A percentile compares a stretch with the other conserved stretches of the same genome.
These are phyloP conservation scores for Glutinoglossum americanum DNA, from an alignment of 495 filamentous ascomycete species.

Conservation along the genomic window DNA sequence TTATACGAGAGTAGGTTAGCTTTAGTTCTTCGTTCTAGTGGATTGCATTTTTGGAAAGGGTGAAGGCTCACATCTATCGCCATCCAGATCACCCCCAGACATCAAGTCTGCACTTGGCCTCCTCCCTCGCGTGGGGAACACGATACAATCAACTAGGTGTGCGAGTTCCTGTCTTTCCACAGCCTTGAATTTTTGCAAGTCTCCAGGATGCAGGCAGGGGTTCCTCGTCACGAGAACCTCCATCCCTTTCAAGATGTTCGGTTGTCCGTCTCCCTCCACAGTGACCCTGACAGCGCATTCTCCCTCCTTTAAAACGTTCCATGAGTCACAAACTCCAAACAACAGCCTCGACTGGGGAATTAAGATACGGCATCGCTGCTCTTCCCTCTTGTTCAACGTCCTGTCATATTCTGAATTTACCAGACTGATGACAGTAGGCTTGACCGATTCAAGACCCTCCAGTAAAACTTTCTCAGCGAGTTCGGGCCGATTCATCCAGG, in stretches of 20 bases:
- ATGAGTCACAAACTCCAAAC: conserved; percentile 28
- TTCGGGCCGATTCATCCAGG: not conserved
- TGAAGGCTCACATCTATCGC: conserved; percentile 30
- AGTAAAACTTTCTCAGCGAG: not conserved
- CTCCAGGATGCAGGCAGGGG: conserved; percentile 30
- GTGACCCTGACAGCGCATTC: not conserved
- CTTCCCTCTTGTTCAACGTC: conserved; percentile 26
- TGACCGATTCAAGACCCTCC: not conserved
- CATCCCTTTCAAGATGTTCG: conserved; percentile 18
- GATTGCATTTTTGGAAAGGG: too few species aligned
- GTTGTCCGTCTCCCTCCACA: not conserved
- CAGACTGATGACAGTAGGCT: conserved; percentile 13
- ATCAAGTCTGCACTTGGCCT: conserved; percentile 29
- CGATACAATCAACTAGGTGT: conserved; percentile 29
- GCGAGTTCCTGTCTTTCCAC: conserved; percentile 20
- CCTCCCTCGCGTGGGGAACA: conserved; percentile 25
- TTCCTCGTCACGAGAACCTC: conserved; percentile 29
- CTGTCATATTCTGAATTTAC: conserved; percentile 21
- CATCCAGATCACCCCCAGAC: conserved; percentile 32
- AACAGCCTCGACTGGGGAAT: conserved; percentile 24
- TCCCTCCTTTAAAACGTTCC: conserved; percentile 6
- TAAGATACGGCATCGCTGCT: conserved; percentile 25
- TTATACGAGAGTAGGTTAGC: too few species aligned
- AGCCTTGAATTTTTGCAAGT: conserved; percentile 28
- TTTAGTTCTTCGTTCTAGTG: too few species aligned